Evolutionary conservation across 306 rosid species (phyloP).

Genomic region (Elaeagnus macrophylla): DNA sequence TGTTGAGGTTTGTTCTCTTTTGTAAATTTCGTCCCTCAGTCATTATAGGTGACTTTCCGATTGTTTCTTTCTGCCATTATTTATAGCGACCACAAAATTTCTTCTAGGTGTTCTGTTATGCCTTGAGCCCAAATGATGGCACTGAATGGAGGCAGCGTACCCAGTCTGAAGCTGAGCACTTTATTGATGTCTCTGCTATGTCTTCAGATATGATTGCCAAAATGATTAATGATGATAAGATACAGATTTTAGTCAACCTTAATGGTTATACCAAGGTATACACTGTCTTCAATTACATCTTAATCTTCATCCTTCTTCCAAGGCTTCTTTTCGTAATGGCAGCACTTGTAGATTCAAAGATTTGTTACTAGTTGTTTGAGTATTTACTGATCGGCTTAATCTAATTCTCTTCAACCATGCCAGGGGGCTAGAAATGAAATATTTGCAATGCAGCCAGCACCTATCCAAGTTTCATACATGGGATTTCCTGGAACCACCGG

Average conservation of each 20-base stretch:
- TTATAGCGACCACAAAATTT: background rate
- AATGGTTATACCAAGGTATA: constrained; percentile 96
- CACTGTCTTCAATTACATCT: background rate
- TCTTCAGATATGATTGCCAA: constrained; percentile 87
- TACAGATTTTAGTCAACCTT: constrained; percentile 82
- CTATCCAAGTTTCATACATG: constrained; percentile 97
- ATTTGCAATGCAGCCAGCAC: constrained; percentile 93
- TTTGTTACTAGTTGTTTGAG: background rate
- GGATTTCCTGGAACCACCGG: constrained; percentile 99
- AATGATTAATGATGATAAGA: constrained; percentile 73
- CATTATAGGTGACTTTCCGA: background rate
- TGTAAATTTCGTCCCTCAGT: background rate
- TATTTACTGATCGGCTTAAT: constrained; percentile 2
- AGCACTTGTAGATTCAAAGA: background rate
- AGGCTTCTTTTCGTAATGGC: background rate
- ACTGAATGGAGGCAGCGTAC: constrained; percentile 92
- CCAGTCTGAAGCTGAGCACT: constrained; percentile 88
- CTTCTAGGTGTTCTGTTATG: constrained; percentile 88
- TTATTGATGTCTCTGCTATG: constrained; percentile 81
- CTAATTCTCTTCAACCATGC: constrained; percentile 10
- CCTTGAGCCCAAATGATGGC: constrained; percentile 88
- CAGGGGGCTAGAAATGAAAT: constrained; percentile 98
- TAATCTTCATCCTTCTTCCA: background rate
- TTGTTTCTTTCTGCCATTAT: background rate
- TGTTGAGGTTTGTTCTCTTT: constrained; percentile 55